Evolutionary conservation across 495 filamentous ascomycete genomes (phyloP), one percentile per base, ranked within the genome.

Genomic region (Xylaria castorea): DNA sequence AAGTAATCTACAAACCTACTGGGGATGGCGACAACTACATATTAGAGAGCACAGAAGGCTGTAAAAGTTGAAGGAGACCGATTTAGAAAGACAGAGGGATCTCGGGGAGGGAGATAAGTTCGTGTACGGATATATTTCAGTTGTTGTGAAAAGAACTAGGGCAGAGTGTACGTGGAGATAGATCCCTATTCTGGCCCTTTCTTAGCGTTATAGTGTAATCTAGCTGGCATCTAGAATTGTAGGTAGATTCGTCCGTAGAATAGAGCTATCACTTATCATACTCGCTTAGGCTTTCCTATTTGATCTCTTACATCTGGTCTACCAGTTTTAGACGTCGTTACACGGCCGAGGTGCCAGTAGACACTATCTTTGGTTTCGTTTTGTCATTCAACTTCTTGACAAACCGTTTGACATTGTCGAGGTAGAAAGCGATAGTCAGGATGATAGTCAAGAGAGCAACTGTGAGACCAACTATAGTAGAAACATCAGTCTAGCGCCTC

Each of bases 1-100:
- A 65, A 16, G 69, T 71, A 5, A 50, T 71, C 48, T 71, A 65
- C 60, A 71, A 65, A 34, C 69, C 16, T 3, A 65, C 34, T 5
- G 48, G 61, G 5, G 48, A 71, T 65, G 48, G 69, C 34, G 69
- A 65, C n/a, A 42, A 55, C 11, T 64, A 71, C 18, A 25, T 42
- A 68, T 44, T 57, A 20, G 46, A 63, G 46, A 30, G 14, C 44
- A 32, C 48, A n/a, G 66, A 34, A 7, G 53, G 66, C 14, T 42
- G 66, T 60, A 38, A 32, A 32, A 44, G 5, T 36, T 60, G 25
- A 32, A 11, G 5, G 27, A 18, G 1, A 32, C 14, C 7, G 22
- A 32, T 30, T 14, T 7, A 57, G 5, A 7, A 32, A 32, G 53
- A 32, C 12, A 32, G 18, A 7, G 25, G 12, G 5, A 38, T 7